Evolutionary conservation across 352 stramenopile genomes (phyloP).

Genomic region (Phytophthora pisi): DNA sequence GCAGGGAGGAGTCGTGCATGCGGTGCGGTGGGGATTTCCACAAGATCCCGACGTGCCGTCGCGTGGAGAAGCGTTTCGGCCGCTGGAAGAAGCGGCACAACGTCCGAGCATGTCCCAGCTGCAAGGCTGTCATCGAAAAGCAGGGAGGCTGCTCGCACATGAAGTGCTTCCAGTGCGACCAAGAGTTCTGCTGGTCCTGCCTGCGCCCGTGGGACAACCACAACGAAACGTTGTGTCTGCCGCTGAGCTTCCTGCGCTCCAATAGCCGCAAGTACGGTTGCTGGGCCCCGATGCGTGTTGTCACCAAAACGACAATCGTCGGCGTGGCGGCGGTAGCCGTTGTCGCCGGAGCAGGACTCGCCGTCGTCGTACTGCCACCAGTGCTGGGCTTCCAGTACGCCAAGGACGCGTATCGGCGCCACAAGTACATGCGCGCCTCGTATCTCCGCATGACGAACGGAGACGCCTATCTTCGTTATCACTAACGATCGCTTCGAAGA

Average conservation of each 20-base stretch:
- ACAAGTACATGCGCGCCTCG: constrained; percentile 46
- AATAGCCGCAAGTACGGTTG: constrained; percentile 69
- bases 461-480: constrained; percentile 36
- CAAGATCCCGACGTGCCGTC: constrained; percentile 55
- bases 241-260: constrained; percentile 69
- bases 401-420: constrained; percentile 51
- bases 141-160: constrained; percentile 87
- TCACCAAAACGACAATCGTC: constrained; percentile 75
- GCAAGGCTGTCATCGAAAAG: constrained; percentile 81
- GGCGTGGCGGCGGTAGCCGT: constrained; percentile 55
- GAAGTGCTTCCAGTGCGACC: constrained; percentile 85
- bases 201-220: constrained; percentile 72
- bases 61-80: constrained; percentile 68
- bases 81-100: constrained; percentile 76
- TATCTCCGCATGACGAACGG: constrained; percentile 35
- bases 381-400: constrained; percentile 67
- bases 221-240: constrained; percentile 76
- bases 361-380: constrained; percentile 69
- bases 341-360: constrained; percentile 63
- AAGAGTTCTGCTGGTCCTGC: constrained; percentile 87
- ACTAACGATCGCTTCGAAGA: constrained; percentile 13
- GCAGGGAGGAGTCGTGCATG: constrained; percentile 70
- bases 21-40: constrained; percentile 67
- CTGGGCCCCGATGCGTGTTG: constrained; percentile 64
- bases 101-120: constrained; percentile 72